phyloP scores from a whole-genome alignment of 2,329 filamentous ascomycete species.

The Blastomyces silverae region DNA sequence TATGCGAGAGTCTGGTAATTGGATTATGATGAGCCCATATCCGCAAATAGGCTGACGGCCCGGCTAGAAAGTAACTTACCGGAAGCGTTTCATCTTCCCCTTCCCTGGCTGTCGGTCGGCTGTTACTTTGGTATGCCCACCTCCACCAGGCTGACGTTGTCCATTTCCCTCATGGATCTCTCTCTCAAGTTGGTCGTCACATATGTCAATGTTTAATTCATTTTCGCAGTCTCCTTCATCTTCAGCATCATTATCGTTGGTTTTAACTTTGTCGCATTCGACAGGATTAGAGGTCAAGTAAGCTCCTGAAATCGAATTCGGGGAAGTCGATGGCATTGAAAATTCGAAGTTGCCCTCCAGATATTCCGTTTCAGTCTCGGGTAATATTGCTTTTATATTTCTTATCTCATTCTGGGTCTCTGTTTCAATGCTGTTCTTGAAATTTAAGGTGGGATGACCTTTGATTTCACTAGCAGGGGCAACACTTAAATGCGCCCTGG shows the following conservation, averaged over 20 bases:
- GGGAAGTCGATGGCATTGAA: constrained; percentile 9
- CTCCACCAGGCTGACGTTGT: constrained; percentile 26
- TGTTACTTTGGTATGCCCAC: constrained; percentile 27
- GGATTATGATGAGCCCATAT: constrained; percentile 1
- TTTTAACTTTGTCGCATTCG: constrained; percentile 10
- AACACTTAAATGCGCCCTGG: neutral
- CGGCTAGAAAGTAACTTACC: constrained; percentile 27
- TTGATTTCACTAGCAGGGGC: neutral
- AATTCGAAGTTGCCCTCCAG: neutral
- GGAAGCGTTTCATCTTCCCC: constrained; percentile 42
- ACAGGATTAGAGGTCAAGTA: constrained; percentile 13
- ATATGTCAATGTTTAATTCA: constrained; percentile 19
- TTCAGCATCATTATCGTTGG: constrained; percentile 6
- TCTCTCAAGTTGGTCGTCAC: neutral
- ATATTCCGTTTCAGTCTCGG: neutral
- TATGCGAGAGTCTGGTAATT: constrained; percentile 69
- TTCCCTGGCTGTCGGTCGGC: constrained; percentile 31
- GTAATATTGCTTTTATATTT: neutral
- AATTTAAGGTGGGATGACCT: neutral
- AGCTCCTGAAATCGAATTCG: neutral
- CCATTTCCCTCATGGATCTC: constrained; percentile 13
- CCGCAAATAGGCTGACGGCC: neutral
- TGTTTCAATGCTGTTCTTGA: neutral
- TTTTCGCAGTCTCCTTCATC: constrained; percentile 18
- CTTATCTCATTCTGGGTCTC: neutral